Evolutionary conservation across 192 early-diverging fungal genomes (phyloP).

Genomic region (Coemansia nantahalensis): DNA sequence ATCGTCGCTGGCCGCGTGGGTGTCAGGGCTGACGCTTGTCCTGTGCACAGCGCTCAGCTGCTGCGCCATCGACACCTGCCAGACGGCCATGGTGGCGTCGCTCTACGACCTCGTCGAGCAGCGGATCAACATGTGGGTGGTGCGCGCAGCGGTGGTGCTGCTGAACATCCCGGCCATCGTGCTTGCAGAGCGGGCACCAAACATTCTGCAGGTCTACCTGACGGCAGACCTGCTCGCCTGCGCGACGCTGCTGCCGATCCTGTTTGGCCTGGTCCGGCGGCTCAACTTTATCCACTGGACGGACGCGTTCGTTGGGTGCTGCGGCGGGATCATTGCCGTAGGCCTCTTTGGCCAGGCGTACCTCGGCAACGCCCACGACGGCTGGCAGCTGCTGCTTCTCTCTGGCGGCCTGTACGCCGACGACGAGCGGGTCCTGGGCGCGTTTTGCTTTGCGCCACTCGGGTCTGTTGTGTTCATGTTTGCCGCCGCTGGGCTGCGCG

Average conservation of each 20-base stretch:
- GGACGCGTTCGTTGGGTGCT: constrained; percentile 54
- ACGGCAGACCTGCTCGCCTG: constrained; percentile 62
- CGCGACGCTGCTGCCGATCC: constrained; percentile 57
- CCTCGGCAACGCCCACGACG: constrained; percentile 49
- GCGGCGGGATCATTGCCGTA: constrained; percentile 55
- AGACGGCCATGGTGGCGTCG: constrained; percentile 67
- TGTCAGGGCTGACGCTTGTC: constrained; percentile 58
- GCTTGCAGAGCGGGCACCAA: constrained; percentile 56
- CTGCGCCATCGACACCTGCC: constrained; percentile 65
- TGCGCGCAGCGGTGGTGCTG: constrained; percentile 41
- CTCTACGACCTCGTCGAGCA: constrained; percentile 57
- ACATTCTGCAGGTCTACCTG: constrained; percentile 61
- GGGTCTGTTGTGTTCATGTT: constrained; percentile 47
- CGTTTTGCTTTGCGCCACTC: constrained; percentile 56
- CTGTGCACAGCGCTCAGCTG: constrained; percentile 64
- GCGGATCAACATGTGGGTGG: constrained; percentile 45
- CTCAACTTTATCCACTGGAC: constrained; percentile 54
- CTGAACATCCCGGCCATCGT: constrained; percentile 56
- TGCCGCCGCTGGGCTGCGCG: constrained; percentile 39
- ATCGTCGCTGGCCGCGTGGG: constrained; percentile 57
- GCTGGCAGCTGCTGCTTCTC: constrained; percentile 49
- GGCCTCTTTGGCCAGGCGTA: constrained; percentile 56
- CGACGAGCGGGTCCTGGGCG: constrained; percentile 58
- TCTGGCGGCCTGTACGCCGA: constrained; percentile 52
- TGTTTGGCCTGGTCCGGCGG: constrained; percentile 52